Base-by-base conservation (phyloP, 139 green algal species). In the Chlorokybus atmophyticus region DNA sequence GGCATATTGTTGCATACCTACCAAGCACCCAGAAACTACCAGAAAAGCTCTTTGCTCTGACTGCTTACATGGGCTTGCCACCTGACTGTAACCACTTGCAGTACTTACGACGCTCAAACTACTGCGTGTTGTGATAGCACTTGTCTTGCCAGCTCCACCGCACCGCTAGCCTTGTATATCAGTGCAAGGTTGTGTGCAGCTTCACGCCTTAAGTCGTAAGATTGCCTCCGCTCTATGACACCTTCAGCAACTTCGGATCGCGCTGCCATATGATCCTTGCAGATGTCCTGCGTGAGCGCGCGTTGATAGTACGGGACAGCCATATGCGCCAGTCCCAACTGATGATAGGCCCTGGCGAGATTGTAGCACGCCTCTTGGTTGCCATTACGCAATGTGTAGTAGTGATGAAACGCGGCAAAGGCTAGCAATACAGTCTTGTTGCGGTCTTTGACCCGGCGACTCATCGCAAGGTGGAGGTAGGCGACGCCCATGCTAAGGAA, bases 301-400 rank as follows among this genome's bases (percentile, higher is more conserved):
- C 49, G 24, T 29, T 79, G 23, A 40, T 89, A 89, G 42, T 74
- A 74, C 29, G 75, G 66, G 4, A 82, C 73, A 3, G 86, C 86
- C 6, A 94, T 32, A 52, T 86, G 73, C 28, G 77, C 17, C 30
- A 94, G 64, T 5, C 81, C 78, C 25, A 94, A 55, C 24, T 69
- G 61, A 47, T 69, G 61, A 52, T 57, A 69, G 10, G 82, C 85
- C 2, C 86, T 64, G 0, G 74, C 86, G 5, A 91, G 29, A 68
- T 94, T 94, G 75, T 92, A 94, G 1, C 42, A 48, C 1, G 57
- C 60, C 60, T 93, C 85, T 38, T 86, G 42, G 28, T 17, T 50
- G 32, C 29, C 8, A 2, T 23, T 47, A 3, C 65, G 26, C 39
- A 56, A 38, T 24, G 26, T 24, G 30, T 57, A 10, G 40, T 76